A percentile compares a stretch with the other conserved stretches of the same genome.
Conservation (phyloP, 352 stramenopile genomes). For the Halophytophthora batemanensis region DNA sequence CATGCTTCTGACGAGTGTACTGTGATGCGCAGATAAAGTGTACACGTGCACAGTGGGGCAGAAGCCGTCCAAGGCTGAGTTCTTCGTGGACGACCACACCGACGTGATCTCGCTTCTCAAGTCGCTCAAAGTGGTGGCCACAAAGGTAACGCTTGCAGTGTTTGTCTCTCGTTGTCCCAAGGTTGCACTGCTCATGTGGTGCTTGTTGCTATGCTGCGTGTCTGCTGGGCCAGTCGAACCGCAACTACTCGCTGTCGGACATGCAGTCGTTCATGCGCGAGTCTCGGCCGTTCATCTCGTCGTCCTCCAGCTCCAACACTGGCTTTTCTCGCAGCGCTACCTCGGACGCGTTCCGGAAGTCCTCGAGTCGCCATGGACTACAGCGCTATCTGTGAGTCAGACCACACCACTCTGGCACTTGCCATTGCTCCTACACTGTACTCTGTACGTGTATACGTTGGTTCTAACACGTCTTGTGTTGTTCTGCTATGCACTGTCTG, state of each 20-base stretch:
- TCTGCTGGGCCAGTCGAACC: constrained; percentile 49
- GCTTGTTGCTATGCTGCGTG: constrained; percentile 2
- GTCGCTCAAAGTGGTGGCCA: constrained; percentile 68
- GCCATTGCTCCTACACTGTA: neutral
- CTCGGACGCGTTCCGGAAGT: constrained; percentile 54
- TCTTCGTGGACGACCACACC: constrained; percentile 95
- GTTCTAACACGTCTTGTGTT: neutral
- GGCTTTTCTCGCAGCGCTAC: constrained; percentile 38
- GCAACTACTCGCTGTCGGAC: constrained; percentile 80
- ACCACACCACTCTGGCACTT: no score
- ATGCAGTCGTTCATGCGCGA: constrained; percentile 78
- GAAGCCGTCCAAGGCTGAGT: constrained; percentile 96
- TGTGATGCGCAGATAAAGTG: constrained; percentile 65
- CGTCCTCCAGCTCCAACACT: constrained; percentile 28
- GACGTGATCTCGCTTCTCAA: constrained; percentile 93
- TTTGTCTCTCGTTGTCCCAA: no score
- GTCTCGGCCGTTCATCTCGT: constrained; percentile 49
- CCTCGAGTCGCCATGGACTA: constrained; percentile 48
- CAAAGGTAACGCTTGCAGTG: constrained; percentile 75
- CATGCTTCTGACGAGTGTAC: constrained; percentile 2
- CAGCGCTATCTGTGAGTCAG: constrained; percentile 53
- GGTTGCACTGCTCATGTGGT: no score
- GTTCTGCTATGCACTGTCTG: neutral
- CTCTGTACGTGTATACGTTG: neutral
- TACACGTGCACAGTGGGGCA: constrained; percentile 97